Evolutionary conservation across 2,329 filamentous ascomycete species (phyloP), one percentile per base, ranked within the genome.

Genomic region (Talaromyces marneffei): DNA sequence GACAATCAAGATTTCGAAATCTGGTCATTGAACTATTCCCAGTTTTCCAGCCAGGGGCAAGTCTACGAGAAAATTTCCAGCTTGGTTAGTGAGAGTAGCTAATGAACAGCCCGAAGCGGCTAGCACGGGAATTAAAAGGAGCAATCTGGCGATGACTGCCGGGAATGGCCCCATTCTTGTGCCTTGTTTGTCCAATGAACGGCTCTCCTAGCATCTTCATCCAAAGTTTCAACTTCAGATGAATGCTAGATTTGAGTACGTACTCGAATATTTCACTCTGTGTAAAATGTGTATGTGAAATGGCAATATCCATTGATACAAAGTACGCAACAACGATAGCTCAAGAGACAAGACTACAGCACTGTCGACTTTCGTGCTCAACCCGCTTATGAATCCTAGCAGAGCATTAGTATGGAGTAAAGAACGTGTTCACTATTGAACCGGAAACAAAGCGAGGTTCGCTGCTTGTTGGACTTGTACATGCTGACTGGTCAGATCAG

Each of bases 141-240:
- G 27, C 33, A 20, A 56, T 56, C 53, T 54, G 52, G 25, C 33
- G 31, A 48, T 48, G 44, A 48, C 53, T 40, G 16, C 37, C 14
- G 53, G 55, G 27, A 42, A 57, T 57, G 40, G 20, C 40, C 54
- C 55, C 55, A 58, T 33, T 48, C 29, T 35, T 27, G 7, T 25
- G 10, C 18, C 25, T 20, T 35, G 40, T 44, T 44, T 18, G 37
- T 23, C 54, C 54, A 57, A 57, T 57, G 25, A 57, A 31, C 25
- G 25, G 23, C 14, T 27, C 39, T 40, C 23, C 53, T 56, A 6
- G 14, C 23, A 56, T 29, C 40, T 57, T 20, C 46, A 20, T 33
- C 46, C 18, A 9, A 33, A 20, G 46, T 31, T 18, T 18, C 46
- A 20, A n/a, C 46, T 14, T 52, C 46, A 52, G n/a, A 52, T 52